Base-by-base conservation (phyloP, 1,284 basidiomycete genomes). In the Ceratobasidium sp. region DNA sequence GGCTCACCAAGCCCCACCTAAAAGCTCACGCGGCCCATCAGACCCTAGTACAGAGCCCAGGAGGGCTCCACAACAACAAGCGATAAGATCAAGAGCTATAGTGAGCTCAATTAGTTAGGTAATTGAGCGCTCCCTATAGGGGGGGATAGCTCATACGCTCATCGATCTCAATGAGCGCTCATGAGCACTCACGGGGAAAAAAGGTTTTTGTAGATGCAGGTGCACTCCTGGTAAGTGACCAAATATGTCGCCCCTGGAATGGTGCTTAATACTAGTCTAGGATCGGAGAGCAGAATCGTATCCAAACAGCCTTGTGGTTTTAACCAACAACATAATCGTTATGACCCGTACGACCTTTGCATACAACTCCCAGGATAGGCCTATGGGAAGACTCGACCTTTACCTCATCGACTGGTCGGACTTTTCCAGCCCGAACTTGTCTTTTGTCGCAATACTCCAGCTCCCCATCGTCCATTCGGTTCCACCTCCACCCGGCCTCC, bases 351-450 rank as follows among this genome's bases (percentile, higher is more conserved):
- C 59, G 9, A 61, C 59, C 38, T 61, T 26, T 61, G 33, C 28
- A 26, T 61, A 61, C 28, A 17, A 28, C 26, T 33, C 59, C 38
- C 59, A 28, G 7, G 33, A 61, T 28, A 26, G 7, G 7, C 26
- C 59, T 26, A 61, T 61, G 59, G 59, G 59, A 38, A 33, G 7
- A 26, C 33, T 61, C 26, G 59, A 61, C 17, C 12, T 38, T 17
- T 61, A 61, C 33, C 13, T 28, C 12, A 61, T 61, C 28, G 59
- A 61, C 59, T 61, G 59, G 59, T 61, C 28, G 9, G 59, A 61
- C 7, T 20, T 20, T 50, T 15, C 13, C 48, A 38, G 26, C 28
- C 59, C 59, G 13, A 28, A 23, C 26, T 15, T 61, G 59, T 61
- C 59, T 38, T 38, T 26, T 17, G 59, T 61, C 59, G 59, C 59